Conservation (phyloP, 1,284 basidiomycete genomes). For the Takashimella tepidaria region DNA sequence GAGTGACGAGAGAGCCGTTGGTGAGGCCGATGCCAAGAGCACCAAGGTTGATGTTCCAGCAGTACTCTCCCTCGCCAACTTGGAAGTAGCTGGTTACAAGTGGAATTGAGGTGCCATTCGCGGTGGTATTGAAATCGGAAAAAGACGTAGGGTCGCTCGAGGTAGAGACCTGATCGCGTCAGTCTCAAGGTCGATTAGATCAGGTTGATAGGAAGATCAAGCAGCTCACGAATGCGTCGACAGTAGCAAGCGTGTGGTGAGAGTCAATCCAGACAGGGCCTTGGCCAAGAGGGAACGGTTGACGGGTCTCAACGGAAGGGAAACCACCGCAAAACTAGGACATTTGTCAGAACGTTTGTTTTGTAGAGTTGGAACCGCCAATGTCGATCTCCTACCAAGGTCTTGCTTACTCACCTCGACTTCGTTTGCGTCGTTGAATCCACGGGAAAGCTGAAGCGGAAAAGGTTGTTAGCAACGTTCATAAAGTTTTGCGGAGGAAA, state of each 20-base stretch:
- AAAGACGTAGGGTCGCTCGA: constrained; percentile 56
- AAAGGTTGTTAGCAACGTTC: too few relatives aligned
- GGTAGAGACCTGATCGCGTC: constrained; percentile 56
- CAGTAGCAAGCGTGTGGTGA: constrained; percentile 26
- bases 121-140: constrained; percentile 56
- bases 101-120: constrained; percentile 36
- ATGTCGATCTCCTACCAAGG: too few relatives aligned
- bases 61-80: constrained; percentile 56
- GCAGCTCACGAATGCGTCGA: too few relatives aligned
- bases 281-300: constrained; percentile 60
- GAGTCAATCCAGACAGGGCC: constrained; percentile 44
- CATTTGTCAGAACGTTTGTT: background rate
- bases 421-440: constrained; percentile 59
- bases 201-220: too few relatives aligned
- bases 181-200: too few relatives aligned
- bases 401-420: constrained; percentile 58
- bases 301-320: constrained; percentile 51
- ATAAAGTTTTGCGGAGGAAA: too few relatives aligned
- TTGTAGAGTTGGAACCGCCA: too few relatives aligned
- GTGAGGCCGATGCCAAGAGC: constrained; percentile 50
- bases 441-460: constrained; percentile 52
- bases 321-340: constrained; percentile 48
- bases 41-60: constrained; percentile 59
- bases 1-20: constrained; percentile 44
- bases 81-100: constrained; percentile 54